These are phyloP conservation scores for Spergularia bocconei DNA, from an alignment of 148 eudicot genomes.

Conservation along the genomic window DNA sequence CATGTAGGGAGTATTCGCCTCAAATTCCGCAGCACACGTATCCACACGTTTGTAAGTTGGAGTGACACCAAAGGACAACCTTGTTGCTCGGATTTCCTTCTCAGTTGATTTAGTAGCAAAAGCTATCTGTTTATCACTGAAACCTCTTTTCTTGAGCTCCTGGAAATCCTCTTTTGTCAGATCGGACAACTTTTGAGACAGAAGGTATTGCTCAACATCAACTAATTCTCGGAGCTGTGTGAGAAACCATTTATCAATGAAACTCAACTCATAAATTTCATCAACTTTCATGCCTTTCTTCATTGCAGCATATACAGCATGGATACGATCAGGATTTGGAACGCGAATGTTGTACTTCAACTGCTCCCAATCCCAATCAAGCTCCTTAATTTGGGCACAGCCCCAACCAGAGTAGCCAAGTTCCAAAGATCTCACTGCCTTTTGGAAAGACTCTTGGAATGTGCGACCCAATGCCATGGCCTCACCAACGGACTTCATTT, in stretches of 20 bases:
- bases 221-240: conserved; percentile 88
- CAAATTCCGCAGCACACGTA: conserved; percentile 98
- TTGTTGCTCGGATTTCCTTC: conserved; percentile 65
- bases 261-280: conserved; percentile 79
- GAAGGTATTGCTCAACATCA: conserved; percentile 72
- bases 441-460: conserved; percentile 96
- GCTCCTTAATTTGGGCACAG: conserved; percentile 73
- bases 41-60: conserved; percentile 94
- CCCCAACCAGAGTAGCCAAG: conserved; percentile 94
- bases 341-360: conserved; percentile 82
- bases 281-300: conserved; percentile 88
- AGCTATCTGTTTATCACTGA: conserved; percentile 95
- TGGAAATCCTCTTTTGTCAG: conserved; percentile 72
- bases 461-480: conserved; percentile 98
- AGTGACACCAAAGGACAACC: conserved; percentile 61
- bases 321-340: conserved; percentile 93
- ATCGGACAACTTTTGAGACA: conserved; percentile 53
- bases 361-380: conserved; percentile 86
- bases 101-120: conserved; percentile 83
- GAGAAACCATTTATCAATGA: conserved; percentile 92
- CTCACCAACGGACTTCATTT: conserved; percentile 99
- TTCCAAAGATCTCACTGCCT: conserved; percentile 95
- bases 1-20: conserved; percentile 97
- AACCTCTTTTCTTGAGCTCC: conserved; percentile 90
- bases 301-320: conserved; percentile 92